Conservation (phyloP, 1,139 yeast species). For the Tardiomyces blankii region DNA sequence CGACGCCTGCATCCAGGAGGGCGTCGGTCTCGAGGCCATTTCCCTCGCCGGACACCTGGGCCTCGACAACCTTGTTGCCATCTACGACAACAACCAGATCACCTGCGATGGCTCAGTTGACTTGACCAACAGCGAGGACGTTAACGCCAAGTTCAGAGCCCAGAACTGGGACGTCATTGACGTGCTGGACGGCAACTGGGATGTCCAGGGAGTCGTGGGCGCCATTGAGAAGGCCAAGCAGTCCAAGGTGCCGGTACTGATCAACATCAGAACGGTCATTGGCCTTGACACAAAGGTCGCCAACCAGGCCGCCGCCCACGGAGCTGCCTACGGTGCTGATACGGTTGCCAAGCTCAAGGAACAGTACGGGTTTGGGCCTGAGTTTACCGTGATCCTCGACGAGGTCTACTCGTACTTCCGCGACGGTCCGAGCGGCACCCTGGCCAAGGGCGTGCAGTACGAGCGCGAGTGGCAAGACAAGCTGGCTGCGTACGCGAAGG, state of each 20-base stretch:
- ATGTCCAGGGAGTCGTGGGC: constrained; percentile 16
- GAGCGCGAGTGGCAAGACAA: constrained; percentile 57
- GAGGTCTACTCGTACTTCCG: no score
- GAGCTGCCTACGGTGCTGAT: constrained; percentile 70
- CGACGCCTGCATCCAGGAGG: constrained; percentile 34
- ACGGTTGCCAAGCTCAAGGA: constrained; percentile 71
- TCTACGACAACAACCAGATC: constrained; percentile 29
- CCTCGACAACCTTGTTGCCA: constrained; percentile 25
- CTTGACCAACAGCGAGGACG: constrained; percentile 24
- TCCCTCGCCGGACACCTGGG: constrained; percentile 30
- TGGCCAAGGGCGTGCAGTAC: constrained; percentile 35
- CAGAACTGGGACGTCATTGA: constrained; percentile 25
- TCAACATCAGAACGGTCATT: constrained; percentile 25
- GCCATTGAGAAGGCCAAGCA: constrained; percentile 21
- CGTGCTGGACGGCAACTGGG: constrained; percentile 19
- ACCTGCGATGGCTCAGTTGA: constrained; percentile 30
- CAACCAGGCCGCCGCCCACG: constrained; percentile 21
- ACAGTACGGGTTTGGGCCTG: constrained; percentile 38
- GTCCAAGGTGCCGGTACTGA: constrained; percentile 24
- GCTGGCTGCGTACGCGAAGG: constrained; percentile 43
- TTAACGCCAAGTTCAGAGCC: constrained; percentile 25
- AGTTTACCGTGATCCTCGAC: no score
- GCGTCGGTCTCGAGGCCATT: constrained; percentile 28
- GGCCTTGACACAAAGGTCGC: constrained; percentile 24
- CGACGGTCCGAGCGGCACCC: no score